Percentiles rank a stretch among this genome's conserved stretches.
These are phyloP conservation scores for Mangifera indica DNA, from an alignment of 345 rosid genomes.

Conservation along the genomic window DNA sequence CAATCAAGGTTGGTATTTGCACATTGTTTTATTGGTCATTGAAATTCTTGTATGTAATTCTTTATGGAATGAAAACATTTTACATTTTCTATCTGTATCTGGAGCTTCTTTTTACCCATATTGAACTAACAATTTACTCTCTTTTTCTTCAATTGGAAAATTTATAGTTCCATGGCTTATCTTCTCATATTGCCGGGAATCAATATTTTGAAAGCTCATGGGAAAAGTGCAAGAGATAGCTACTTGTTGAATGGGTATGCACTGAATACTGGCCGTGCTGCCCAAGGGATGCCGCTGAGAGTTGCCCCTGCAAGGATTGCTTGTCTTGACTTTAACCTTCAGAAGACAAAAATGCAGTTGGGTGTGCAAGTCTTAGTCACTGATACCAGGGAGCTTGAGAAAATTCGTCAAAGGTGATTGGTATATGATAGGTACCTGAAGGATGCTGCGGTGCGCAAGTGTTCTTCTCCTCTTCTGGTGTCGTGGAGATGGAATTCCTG, in stretches of 20 bases:
- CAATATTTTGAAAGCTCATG: constrained; percentile 93
- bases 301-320: constrained; percentile 93
- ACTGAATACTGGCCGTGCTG: constrained; percentile 88
- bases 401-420: constrained; percentile 80
- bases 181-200: constrained; percentile 52
- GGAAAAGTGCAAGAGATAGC: constrained; percentile 89
- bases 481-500: too few species aligned
- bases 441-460: too few species aligned
- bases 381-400: constrained; percentile 98
- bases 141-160: background rate
- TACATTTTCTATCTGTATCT: background rate
- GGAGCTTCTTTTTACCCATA: background rate
- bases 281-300: constrained; percentile 94
- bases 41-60: background rate
- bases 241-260: constrained; percentile 91
- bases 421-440: too few species aligned
- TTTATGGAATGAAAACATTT: background rate
- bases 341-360: constrained; percentile 94
- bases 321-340: constrained; percentile 93
- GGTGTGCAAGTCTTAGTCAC: constrained; percentile 91
- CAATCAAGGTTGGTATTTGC: constrained; percentile 70
- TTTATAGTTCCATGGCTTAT: background rate
- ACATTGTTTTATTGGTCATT: background rate
- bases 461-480: too few species aligned
- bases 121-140: background rate